Percentiles rank a stretch among this genome's conserved stretches.
Conservation (phyloP, 2,329 filamentous ascomycete genomes). For the Coleophoma eucalyptorum region DNA sequence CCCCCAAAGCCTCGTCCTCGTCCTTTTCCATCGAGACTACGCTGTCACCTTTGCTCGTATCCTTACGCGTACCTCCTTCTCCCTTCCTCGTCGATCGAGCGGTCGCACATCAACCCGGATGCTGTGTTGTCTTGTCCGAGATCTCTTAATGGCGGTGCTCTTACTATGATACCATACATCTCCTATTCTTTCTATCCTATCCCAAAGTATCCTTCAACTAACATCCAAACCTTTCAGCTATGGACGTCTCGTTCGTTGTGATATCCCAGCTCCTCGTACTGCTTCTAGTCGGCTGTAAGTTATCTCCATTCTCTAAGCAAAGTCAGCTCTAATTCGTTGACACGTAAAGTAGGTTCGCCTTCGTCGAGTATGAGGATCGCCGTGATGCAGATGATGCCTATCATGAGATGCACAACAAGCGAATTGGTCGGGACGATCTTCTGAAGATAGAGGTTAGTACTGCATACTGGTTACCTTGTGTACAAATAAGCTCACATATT, state of each 20-base stretch:
- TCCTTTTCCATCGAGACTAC: conserved; percentile 36
- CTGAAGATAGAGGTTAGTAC: conserved; percentile 89
- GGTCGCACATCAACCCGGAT: conserved; percentile 27
- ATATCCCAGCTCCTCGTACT: conserved; percentile 93
- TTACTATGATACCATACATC: too few relatives aligned
- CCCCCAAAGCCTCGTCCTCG: conserved; percentile 22
- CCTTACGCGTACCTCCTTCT: conserved; percentile 32
- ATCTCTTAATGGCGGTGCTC: too few relatives aligned
- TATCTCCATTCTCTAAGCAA: conserved; percentile 10
- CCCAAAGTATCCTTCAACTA: too few relatives aligned
- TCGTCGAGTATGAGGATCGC: conserved; percentile 98
- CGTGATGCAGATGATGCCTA: conserved; percentile 98
- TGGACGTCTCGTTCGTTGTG: conserved; percentile 94
- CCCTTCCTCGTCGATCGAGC: conserved; percentile 34
- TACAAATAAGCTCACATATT: not conserved
- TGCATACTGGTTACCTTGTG: not conserved
- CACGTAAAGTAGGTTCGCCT: conserved; percentile 70
- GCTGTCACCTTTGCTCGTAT: conserved; percentile 39
- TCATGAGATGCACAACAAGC: conserved; percentile 99
- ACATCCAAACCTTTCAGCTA: conserved; percentile 57
- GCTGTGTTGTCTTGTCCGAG: conserved; percentile 15
- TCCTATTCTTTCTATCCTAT: conserved; percentile 13
- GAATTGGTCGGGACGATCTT: conserved; percentile 89
- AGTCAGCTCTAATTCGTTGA: conserved; percentile 28
- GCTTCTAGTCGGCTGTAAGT: conserved; percentile 94